Conservation (phyloP, 1,284 basidiomycete species). For the Singerocomus rubriflavus region DNA sequence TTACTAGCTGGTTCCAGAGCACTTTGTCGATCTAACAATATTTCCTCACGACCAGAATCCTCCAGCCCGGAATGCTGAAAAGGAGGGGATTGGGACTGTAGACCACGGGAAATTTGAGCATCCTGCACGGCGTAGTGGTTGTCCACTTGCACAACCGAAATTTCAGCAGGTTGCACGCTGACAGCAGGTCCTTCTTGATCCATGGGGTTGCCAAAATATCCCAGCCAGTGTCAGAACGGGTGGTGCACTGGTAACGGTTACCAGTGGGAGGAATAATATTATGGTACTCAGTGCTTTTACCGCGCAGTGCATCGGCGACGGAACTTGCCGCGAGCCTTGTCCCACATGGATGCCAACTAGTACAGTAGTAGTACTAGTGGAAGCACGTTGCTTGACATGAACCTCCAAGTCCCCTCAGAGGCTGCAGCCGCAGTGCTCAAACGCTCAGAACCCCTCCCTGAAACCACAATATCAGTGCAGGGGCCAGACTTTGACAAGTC, state of each 20-base stretch:
- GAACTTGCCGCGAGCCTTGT: slow-evolving; percentile 25
- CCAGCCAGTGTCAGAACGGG: not conserved
- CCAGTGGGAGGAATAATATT: not conserved
- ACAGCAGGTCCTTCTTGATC: slow-evolving; percentile 11
- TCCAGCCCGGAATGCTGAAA: slow-evolving; percentile 2
- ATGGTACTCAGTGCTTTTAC: not conserved
- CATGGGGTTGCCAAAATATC: slow-evolving; percentile 13
- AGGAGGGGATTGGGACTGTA: slow-evolving; percentile 5
- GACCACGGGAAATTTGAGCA: slow-evolving; percentile 6
- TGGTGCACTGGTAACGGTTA: not conserved
- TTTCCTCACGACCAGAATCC: not conserved
- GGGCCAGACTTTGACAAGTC: slow-evolving; percentile 86
- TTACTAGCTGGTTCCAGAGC: not conserved
- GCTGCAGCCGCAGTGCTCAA: slow-evolving; percentile 75
- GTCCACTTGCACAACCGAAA: slow-evolving; percentile 3
- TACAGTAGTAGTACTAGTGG: too few species aligned
- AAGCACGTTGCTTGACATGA: slow-evolving; percentile 15
- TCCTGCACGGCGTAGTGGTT: slow-evolving; percentile 8
- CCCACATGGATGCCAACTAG: too few species aligned
- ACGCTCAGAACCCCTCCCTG: slow-evolving; percentile 77
- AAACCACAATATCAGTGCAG: slow-evolving; percentile 69
- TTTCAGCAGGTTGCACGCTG: slow-evolving; percentile 8
- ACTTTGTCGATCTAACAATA: not conserved
- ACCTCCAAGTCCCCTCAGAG: slow-evolving; percentile 44
- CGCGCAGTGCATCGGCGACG: slow-evolving; percentile 11